A percentile compares a stretch with the other conserved stretches of the same genome.
These are phyloP conservation scores for Metschnikowia continentalis DNA, from an alignment of 805 yeast species.

Conservation along the genomic window DNA sequence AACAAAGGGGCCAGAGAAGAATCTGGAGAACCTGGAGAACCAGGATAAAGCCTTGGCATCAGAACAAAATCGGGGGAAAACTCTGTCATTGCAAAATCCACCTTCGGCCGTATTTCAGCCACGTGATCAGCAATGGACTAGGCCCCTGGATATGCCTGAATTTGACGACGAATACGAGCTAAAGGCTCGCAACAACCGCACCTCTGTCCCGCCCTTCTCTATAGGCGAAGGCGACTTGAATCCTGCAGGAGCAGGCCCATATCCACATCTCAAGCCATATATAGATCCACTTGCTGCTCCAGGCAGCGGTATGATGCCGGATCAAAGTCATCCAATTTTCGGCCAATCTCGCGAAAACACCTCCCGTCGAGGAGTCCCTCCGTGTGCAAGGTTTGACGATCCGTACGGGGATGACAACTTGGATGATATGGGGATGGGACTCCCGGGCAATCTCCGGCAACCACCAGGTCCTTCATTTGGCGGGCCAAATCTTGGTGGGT, in stretches of 20 bases:
- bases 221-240: slow-evolving; percentile 51
- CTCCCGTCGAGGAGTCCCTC: slow-evolving; percentile 34
- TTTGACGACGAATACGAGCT: slow-evolving; percentile 53
- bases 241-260: slow-evolving; percentile 39
- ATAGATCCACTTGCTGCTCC: slow-evolving; percentile 36
- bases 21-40: too few relatives aligned
- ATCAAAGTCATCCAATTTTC: slow-evolving; percentile 50
- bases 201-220: slow-evolving; percentile 19
- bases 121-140: not conserved
- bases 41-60: not conserved
- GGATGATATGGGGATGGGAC: slow-evolving; percentile 42
- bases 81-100: not conserved
- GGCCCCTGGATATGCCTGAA: slow-evolving; percentile 44
- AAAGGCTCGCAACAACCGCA: slow-evolving; percentile 2
- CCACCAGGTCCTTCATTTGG: slow-evolving; percentile 1
- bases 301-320: slow-evolving; percentile 48
- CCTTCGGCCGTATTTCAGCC: not conserved
- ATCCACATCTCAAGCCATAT: slow-evolving; percentile 42
- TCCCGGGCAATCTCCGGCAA: slow-evolving; percentile 28
- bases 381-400: slow-evolving; percentile 51
- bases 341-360: slow-evolving; percentile 23
- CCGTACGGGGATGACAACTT: slow-evolving; percentile 45
- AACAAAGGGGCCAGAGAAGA: not conserved
- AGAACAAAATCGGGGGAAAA: not conserved
- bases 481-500: not conserved